Base-by-base conservation (phyloP, 495 filamentous ascomycete species). In the Cercophora samala region DNA sequence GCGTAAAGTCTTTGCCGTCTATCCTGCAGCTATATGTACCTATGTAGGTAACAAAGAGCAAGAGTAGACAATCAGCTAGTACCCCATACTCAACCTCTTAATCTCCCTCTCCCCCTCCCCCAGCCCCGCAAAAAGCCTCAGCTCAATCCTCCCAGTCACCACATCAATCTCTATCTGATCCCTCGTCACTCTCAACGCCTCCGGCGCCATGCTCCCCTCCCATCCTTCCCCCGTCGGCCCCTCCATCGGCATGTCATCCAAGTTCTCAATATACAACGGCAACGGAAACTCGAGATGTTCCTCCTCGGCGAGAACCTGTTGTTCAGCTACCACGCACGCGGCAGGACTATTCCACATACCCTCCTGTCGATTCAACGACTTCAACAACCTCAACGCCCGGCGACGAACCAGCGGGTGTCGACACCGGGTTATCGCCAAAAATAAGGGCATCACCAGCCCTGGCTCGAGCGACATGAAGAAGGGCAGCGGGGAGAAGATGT, bases 401-500 rank as follows among this genome's bases (percentile, higher is more conserved):
- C 71, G 58, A 9, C 71, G 58, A 29, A 67, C 32, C 6, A 69
- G 15, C 1, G 71, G 69, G 46, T 73, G 71, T 1, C 71, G 66
- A 24, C 71, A 73, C 15, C 71, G 58, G 13, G 56, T 61, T 2
- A 53, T 64, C 5, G 56, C 56, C 22, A 73, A 11, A 23, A 62
- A 71, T 25, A 71, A 21, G 9, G 69, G 71, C 64, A 69, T 55
- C 4, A 63, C 65, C 11, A 73, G 22, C 9, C 71, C 71, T 1
- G 67, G 71, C 58, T 73, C 71, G 3, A 73, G 63, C 5, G 69
- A 68, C 64, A 73, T 62, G 64, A 73, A 67, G 46, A 65, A 71
- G 1, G 62, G 66, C 19, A 71, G 5, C 6, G 63, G 64, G 13
- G 64, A 64, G 37, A 24, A 18, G 13, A 66, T 70, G 11, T 53